Evolutionary conservation across 345 rosid genomes (phyloP).

Genomic region (Salix purpurea): DNA sequence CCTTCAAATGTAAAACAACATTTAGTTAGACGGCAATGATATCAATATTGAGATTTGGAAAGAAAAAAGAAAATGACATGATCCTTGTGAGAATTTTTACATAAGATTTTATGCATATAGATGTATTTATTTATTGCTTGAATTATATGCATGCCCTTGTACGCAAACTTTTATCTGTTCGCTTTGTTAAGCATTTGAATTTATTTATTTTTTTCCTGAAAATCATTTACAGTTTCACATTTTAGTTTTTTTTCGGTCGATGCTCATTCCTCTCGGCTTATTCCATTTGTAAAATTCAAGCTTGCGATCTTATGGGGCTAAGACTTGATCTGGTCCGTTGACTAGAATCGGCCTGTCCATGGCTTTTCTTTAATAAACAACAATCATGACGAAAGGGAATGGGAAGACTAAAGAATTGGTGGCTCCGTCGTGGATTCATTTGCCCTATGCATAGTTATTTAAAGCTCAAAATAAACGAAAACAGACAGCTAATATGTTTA

Average conservation of each 20-base stretch:
- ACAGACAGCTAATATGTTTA: not conserved
- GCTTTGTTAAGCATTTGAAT: not conserved
- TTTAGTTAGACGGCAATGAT: not conserved
- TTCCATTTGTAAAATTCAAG: not conserved
- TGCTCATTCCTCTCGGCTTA: not conserved
- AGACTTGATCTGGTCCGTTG: not conserved
- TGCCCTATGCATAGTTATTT: not conserved
- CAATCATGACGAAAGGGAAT: constrained; percentile 27
- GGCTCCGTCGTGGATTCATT: constrained; percentile 4
- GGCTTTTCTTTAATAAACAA: not conserved
- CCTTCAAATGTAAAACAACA: not conserved
- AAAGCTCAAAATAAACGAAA: not conserved
- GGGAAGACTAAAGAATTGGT: not conserved
- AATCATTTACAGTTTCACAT: not conserved
- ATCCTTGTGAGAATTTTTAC: not conserved
- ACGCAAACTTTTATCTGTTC: not conserved
- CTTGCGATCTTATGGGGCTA: not conserved
- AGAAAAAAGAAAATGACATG: not conserved
- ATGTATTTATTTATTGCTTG: not conserved
- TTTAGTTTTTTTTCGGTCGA: too few species aligned
- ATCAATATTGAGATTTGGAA: too few species aligned
- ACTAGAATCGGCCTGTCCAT: not conserved
- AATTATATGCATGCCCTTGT: not conserved
- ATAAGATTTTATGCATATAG: not conserved
- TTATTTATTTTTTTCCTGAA: not conserved